phyloP scores from a whole-genome alignment of 2,329 filamentous ascomycete species.

The Blastomyces percursus region DNA sequence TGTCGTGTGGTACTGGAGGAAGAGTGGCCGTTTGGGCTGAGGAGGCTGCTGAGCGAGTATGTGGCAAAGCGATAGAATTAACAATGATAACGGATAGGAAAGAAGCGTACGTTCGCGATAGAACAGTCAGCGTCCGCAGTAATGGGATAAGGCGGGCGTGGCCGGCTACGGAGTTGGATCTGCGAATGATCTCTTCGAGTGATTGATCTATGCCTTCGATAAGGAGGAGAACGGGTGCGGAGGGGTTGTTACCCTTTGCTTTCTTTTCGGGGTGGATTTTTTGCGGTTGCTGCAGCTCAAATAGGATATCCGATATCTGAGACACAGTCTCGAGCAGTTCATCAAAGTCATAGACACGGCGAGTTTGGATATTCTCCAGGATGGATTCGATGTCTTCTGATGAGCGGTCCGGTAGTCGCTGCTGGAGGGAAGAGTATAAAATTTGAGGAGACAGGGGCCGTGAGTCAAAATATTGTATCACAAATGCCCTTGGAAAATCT shows the following conservation, averaged over 20 bases:
- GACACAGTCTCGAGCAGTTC: slow-evolving; percentile 13
- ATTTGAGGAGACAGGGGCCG: slow-evolving; percentile 2
- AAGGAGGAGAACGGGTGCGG: slow-evolving; percentile 19
- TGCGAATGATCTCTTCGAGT: slow-evolving; percentile 27
- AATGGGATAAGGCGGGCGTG: slow-evolving; percentile 24
- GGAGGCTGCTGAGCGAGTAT: neutral
- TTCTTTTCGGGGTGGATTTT: neutral
- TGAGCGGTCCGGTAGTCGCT: slow-evolving; percentile 8
- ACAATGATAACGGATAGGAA: slow-evolving; percentile 28
- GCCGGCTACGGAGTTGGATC: slow-evolving; percentile 28
- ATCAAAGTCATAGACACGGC: slow-evolving; percentile 12
- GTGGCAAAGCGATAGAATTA: slow-evolving; percentile 25
- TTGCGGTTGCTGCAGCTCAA: slow-evolving; percentile 2
- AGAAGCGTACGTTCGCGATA: slow-evolving; percentile 22
- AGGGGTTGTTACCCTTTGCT: neutral
- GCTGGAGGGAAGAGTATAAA: slow-evolving; percentile 8
- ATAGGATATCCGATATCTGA: slow-evolving; percentile 13
- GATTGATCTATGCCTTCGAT: slow-evolving; percentile 30
- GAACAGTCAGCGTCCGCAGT: slow-evolving; percentile 24
- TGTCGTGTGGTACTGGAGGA: neutral
- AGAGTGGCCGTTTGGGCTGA: neutral
- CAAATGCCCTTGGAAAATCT: slow-evolving; percentile 7
- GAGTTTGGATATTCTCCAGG: slow-evolving; percentile 10
- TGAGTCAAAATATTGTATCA: slow-evolving; percentile 12
- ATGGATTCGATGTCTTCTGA: slow-evolving; percentile 6